Evolutionary conservation across 2,329 filamentous ascomycete genomes (phyloP).

Genomic region (Exophiala alcalophila): DNA sequence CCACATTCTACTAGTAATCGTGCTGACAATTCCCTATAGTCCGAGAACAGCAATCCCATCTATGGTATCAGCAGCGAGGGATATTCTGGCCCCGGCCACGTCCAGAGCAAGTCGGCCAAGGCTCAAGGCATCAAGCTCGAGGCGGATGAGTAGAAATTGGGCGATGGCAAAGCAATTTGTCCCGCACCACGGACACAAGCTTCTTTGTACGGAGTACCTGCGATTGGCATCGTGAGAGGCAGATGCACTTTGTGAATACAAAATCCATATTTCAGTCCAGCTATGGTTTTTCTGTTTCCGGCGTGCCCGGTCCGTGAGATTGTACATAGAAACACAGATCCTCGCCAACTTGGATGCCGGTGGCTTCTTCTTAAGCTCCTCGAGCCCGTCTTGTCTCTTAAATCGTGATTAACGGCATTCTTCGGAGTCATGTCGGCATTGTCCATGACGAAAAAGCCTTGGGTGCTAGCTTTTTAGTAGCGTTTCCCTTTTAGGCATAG

Average conservation of each 20-base stretch:
- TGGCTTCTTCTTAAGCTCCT: background rate
- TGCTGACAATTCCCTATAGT: conserved; percentile 48
- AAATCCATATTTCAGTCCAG: conserved; percentile 18
- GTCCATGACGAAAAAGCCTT: background rate
- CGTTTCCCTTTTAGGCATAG: conserved; percentile 12
- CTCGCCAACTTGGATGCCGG: conserved; percentile 6
- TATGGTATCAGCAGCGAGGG: conserved; percentile 76
- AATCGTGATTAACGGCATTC: no score
- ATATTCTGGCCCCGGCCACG: conserved; percentile 73
- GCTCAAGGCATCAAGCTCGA: conserved; percentile 31
- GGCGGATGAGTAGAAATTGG: conserved; percentile 24
- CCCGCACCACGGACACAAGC: conserved; percentile 1
- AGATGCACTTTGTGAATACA: conserved; percentile 21
- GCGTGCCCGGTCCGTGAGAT: conserved; percentile 7
- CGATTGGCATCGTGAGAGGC: conserved; percentile 21
- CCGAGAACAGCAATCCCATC: conserved; percentile 81
- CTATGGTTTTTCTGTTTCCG: conserved; percentile 12
- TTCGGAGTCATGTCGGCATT: background rate
- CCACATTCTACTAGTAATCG: conserved; percentile 2
- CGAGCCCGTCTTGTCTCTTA: no score
- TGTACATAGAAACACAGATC: conserved; percentile 24
- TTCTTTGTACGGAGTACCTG: conserved; percentile 19
- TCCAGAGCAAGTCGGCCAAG: conserved; percentile 59
- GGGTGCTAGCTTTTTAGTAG: background rate
- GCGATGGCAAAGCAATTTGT: background rate